A percentile compares a stretch with the other conserved stretches of the same genome.
These are phyloP conservation scores for Ustilaginoidea virens DNA, from an alignment of 2,329 filamentous ascomycete species.

Conservation along the genomic window DNA sequence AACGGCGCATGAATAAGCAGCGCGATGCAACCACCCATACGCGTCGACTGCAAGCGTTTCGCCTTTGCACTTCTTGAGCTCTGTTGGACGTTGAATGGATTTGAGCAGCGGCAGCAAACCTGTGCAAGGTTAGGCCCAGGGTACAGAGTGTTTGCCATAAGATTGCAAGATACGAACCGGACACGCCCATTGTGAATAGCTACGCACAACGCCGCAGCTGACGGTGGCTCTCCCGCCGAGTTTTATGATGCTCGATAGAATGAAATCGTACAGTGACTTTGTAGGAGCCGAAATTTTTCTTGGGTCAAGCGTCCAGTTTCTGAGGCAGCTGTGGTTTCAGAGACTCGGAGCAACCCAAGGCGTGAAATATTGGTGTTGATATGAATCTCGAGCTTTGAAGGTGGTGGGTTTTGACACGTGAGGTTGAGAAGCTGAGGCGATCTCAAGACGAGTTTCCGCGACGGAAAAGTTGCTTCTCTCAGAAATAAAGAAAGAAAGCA, in stretches of 20 bases:
- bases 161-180: slow-evolving; percentile 13
- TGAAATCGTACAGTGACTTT: not conserved
- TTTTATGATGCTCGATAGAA: no score
- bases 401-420: no score
- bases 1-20: slow-evolving; percentile 76
- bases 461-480: no score
- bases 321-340: no score
- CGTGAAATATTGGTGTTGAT: not conserved
- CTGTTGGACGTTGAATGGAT: slow-evolving; percentile 82
- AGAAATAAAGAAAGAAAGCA: no score
- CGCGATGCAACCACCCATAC: slow-evolving; percentile 96
- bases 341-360: not conserved
- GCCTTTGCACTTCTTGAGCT: slow-evolving; percentile 73
- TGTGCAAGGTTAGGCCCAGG: slow-evolving; percentile 16
- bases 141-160: not conserved
- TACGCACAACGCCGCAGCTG: not conserved
- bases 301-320: no score
- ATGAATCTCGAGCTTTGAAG: no score
- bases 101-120: slow-evolving; percentile 85
- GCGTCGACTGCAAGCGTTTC: slow-evolving; percentile 90
- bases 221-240: no score
- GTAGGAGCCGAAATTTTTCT: no score
- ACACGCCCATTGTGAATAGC: slow-evolving; percentile 19
- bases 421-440: no score
- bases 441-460: no score